Evolutionary conservation across 2,329 filamentous ascomycete species (phyloP), one percentile per base, ranked within the genome.

Genomic region (Hypocreales sp.): DNA sequence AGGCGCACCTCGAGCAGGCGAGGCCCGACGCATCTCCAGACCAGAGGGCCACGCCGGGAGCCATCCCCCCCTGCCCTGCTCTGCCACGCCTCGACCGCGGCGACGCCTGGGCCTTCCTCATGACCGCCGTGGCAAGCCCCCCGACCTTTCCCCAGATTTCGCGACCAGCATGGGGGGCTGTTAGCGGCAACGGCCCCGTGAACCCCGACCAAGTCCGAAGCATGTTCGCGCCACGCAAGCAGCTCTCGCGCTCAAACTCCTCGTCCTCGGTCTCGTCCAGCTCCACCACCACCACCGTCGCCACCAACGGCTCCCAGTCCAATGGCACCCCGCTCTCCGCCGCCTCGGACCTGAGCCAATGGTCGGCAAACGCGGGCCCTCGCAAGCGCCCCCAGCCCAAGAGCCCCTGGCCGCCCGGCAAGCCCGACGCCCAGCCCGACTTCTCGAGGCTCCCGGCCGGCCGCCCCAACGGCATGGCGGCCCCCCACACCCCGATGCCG

Each of bases 181-280:
- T 67, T 68, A 72, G 64, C 55, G 60, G 62, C 41, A 54, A 58
- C 42, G 61, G 68, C 60, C 66, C 77, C 47, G 80, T 83, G 72
- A 81, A 79, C 57, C 60, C 75, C 50, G 83, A 92, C 60, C 82
- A 92, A 55, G 72, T 78, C 39, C 73, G 79, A 58, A 77, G 79
- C 53, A 86, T 92, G 70, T 82, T 92, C 52, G 77, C 81, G 67
- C 80, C 82, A 46, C 81, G 84, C 43, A 94, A 93, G 60, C 75
- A 68, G 47, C 66, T 83, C 35, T 81, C 87, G 51, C 75, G 87
- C 50, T 78, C 78, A 46, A 92, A 83, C 61, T 95, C 87, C 20
- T 90, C 83, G 32, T 92, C 84, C 4, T 93, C 86, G 24, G 64
- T 92, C 37, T 79, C 81, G 10, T 75, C 72, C 18, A 56, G 55